Evolutionary conservation across 176 grass and related monocot genomes (phyloP).

Genomic region (Areca catechu): DNA sequence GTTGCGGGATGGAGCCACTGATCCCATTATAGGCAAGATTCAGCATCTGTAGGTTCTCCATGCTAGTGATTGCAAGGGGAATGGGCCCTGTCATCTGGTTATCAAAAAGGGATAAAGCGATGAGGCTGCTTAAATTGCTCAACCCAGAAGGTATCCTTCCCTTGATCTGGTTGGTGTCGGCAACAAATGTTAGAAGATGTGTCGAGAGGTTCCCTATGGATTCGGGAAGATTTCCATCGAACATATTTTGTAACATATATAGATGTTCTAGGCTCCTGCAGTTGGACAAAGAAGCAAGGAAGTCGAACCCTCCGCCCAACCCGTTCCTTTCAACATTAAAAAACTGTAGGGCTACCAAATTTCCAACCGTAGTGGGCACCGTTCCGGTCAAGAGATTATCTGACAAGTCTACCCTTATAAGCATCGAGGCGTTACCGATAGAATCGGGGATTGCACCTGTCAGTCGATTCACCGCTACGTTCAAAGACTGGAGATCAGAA

Average conservation of each 20-base stretch:
- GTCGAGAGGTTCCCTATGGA: slow-evolving; percentile 15
- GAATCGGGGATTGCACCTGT: too few relatives aligned
- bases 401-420: too few relatives aligned
- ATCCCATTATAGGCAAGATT: slow-evolving; percentile 1
- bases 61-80: slow-evolving; percentile 3
- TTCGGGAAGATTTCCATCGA: slow-evolving; percentile 11
- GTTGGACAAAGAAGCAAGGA: slow-evolving; percentile 20
- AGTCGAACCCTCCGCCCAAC: slow-evolving; percentile 10
- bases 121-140: slow-evolving; percentile 18
- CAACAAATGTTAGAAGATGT: not conserved
- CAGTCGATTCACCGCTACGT: too few relatives aligned
- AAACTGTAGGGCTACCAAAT: too few relatives aligned
- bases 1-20: slow-evolving; percentile 14
- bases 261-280: slow-evolving; percentile 10
- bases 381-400: too few relatives aligned
- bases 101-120: not conserved
- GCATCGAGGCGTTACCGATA: too few relatives aligned
- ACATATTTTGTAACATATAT: not conserved
- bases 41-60: slow-evolving; percentile 7
- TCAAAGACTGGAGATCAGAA: not conserved
- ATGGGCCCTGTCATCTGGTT: slow-evolving; percentile 15
- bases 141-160: slow-evolving; percentile 10
- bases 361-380: too few relatives aligned
- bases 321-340: not conserved
- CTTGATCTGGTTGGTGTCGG: not conserved